phyloP scores from a whole-genome alignment of 192 early-diverging fungal species.

The Dissophora ornata region DNA sequence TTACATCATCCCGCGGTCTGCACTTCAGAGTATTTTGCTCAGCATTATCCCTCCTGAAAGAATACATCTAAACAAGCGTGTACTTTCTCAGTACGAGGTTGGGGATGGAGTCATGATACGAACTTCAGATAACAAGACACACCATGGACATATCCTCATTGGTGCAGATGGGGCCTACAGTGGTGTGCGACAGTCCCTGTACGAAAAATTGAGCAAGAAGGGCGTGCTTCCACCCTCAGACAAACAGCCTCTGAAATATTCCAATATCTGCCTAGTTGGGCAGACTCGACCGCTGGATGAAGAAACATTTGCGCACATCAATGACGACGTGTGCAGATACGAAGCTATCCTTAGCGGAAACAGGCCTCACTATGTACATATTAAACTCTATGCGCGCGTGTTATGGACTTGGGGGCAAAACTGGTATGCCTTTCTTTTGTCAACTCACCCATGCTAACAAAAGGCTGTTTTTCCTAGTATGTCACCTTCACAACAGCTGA shows the following conservation, averaged over 20 bases:
- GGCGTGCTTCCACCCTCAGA: neutral
- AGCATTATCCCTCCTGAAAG: conserved; percentile 3
- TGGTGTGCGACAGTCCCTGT: conserved; percentile 7
- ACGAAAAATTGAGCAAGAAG: conserved; percentile 3
- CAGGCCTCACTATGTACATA: neutral
- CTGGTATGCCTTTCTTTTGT: neutral
- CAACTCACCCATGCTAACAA: neutral
- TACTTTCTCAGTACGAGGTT: neutral
- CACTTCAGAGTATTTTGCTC: conserved; percentile 2
- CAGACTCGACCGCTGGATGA: conserved; percentile 4
- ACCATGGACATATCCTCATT: conserved; percentile 19
- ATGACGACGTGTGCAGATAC: neutral
- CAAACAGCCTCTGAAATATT: neutral
- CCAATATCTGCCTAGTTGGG: conserved; percentile 6
- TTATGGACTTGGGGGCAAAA: too few relatives aligned
- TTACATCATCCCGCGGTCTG: conserved; percentile 1
- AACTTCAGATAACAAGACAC: neutral
- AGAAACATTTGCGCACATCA: neutral
- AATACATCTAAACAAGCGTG: conserved; percentile 11
- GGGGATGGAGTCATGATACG: neutral
- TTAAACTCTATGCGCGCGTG: too few relatives aligned
- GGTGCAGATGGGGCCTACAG: conserved; percentile 21
- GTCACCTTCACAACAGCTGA: conserved; percentile 15
- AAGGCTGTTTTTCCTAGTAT: neutral
- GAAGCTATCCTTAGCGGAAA: neutral